Conservation (phyloP, 2,329 filamentous ascomycete species). For the Xylariaceae sp. region DNA sequence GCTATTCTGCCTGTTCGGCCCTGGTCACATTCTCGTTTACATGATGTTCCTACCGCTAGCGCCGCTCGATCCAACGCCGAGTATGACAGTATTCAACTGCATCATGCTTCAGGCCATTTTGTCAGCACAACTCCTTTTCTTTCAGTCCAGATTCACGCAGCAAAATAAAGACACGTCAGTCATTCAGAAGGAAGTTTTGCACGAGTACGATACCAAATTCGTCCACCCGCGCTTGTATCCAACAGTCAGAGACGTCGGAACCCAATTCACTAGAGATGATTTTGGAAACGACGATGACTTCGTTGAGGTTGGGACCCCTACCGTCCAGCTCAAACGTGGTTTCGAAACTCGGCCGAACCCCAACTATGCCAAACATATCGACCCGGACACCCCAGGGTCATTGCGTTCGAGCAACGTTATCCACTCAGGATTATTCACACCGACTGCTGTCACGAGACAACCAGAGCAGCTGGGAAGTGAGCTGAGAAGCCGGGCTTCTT, state of each 20-base stretch:
- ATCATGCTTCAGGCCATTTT: conserved; percentile 72
- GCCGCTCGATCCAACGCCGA: conserved; percentile 72
- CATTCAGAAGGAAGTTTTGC: conserved; percentile 86
- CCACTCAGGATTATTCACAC: conserved; percentile 40
- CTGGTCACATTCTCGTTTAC: conserved; percentile 88
- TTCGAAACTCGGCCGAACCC: conserved; percentile 83
- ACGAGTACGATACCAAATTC: conserved; percentile 94
- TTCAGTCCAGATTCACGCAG: conserved; percentile 72
- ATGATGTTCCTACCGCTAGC: conserved; percentile 79
- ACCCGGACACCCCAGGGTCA: conserved; percentile 51
- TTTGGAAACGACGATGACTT: conserved; percentile 37
- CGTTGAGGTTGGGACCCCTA: conserved; percentile 49
- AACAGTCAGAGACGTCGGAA: conserved; percentile 71
- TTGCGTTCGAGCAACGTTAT: conserved; percentile 32
- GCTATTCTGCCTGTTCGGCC: conserved; percentile 87
- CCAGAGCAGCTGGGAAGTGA: conserved; percentile 30
- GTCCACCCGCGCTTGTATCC: conserved; percentile 87
- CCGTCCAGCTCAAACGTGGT: conserved; percentile 63
- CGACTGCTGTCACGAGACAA: conserved; percentile 26
- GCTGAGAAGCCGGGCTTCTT: conserved; percentile 36
- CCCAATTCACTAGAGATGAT: conserved; percentile 61
- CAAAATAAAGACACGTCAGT: conserved; percentile 80
- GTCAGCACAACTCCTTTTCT: conserved; percentile 69
- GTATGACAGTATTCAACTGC: conserved; percentile 78
- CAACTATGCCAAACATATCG: conserved; percentile 69